Evolutionary conservation across 2,329 filamentous ascomycete species (phyloP), one percentile per base, ranked within the genome.

Genomic region (Cytospora schulzeri): DNA sequence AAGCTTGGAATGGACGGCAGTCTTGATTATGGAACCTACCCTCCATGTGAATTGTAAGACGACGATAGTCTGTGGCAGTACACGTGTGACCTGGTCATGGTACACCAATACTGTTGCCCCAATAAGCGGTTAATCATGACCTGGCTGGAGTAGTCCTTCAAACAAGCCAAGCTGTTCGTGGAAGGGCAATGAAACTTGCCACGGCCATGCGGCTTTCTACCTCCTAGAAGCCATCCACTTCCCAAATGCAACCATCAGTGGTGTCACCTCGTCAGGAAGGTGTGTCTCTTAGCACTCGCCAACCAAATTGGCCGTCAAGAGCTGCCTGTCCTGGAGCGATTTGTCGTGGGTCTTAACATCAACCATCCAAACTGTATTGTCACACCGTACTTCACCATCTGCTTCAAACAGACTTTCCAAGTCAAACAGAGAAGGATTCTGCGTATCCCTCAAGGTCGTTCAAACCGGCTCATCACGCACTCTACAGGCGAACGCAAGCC

Each of bases 41-140:
- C 28, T 22, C 38, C 31, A 28, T 35, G 31, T 51, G 41, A 24
- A 19, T 12, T 62, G 60, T 62, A 38, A 29, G 17, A 62, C 60
- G 35, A 33, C 22, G 52, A 50, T 50, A 41, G n/a, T 33, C 45
- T 17, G 52, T 26, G 28, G 41, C 31, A 28, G 19, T 29, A 62
- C 60, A 29, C 17, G 52, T 62, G 59, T 50, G 38, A 35, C 59
- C 29, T 15, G 14, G n/a, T n/a, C 22, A 19, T 9, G 26, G 31
- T 50, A n/a, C 35, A 45, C 59, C 28, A 60, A 29, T 38, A 62
- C 28, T 17, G 51, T 35, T 22, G 8, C 26, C 31, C 35, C 38
- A 14, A 22, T 17, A 8, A 51, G 29, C 29, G 31, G 17, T 38
- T 15, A 11, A 12, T 9, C 31, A 54, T 6, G 24, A 3, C 15